Evolutionary conservation across 2,329 filamentous ascomycete genomes (phyloP), one percentile per base, ranked within the genome.

Genomic region (Aureobasidium sp.): DNA sequence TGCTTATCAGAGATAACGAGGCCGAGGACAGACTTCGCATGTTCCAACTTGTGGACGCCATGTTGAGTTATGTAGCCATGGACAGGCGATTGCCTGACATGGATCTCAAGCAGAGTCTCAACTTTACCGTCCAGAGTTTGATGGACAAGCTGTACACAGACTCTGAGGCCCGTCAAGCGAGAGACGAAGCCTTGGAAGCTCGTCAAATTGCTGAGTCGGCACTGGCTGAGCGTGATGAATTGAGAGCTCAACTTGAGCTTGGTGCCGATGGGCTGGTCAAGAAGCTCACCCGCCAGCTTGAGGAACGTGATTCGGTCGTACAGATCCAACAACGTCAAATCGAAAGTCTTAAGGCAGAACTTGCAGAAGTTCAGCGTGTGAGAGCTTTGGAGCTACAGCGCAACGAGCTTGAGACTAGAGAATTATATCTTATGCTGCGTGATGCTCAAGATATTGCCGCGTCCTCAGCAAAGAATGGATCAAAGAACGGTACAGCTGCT

Each of bases 51-150:
- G 92, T 97, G 32, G 94, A 99, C 76, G 88, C 90, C n/a, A 97
- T 97, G 91, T 85, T 99, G 67, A 96, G 91, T 75, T 97, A 97
- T 75, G 93, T 99, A 65, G 93, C 93, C 69, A 99, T 99, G 93
- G 94, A 99, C 75, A 85, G 94, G 71, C 84, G 94, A 66, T 77
- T 97, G 66, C 94, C 94, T 42, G 93, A 99, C 75, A 93, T 97
- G 86, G 94, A 99, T 74, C 84, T 99, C 64, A 97, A 97, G 79
- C 93, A 97, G 75, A 96, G 91, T 71, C 84, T 99, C 67, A 97
- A 96, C 74, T 97, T 97, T 70, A 97, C 93, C 0, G 94, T 99
- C 10, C 94, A 97, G 77, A 96, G 86, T 74, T 81, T 99, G 68
- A 81, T 99, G 65, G 94, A 97, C 78, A 96, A 95, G 77, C 81